Base-by-base conservation (phyloP, 257 asterid genomes). In the Misopates orontium region DNA sequence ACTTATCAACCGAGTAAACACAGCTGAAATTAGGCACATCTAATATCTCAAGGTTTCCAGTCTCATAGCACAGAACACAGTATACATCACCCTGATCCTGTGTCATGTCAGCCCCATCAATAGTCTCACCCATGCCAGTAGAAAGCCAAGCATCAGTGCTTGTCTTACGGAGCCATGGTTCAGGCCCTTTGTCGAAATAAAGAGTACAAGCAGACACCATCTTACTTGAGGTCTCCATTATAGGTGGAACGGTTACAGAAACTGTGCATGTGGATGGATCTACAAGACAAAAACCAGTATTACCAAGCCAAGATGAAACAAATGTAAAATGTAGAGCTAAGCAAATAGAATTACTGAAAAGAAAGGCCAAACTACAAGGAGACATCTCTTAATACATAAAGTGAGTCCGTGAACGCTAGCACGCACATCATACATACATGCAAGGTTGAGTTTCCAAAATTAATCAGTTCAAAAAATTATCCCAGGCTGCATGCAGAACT, bases 81-180 rank as follows among this genome's bases (percentile, higher is more conserved):
- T 90, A 93, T 51, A 90, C 87, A 74, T 93, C 99, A 69, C 99
- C 97, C 79, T 81, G 87, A 71, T 93, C 97, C 51, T 86, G 97
- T 59, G 87, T 61, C 52, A 63, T 70, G 51, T 93, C 98, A 9
- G 96, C 83, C 66, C 96, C 97, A 62, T 87, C 97, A 69, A 93
- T 79, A 68, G 95, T 83, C 78, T 87, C 99, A 58, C 95, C 95
- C 62, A 79, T 64, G 54, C 99, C 99, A 68, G 95, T 81, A 73
- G 97, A 86, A 68, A 93, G 99, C 99, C 99, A 93, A 70, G 99
- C 99, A 80, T 93, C 99, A 68, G 91, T 90, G 71, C 97, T 87
- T n/a, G 99, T 85, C 78, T 75, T 88, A 70, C 97, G 85, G 70
- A 93, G 92, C 99, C 97, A 93, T 40, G 95, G 95, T 77, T 83